Evolutionary conservation across 768 basidiomycete genomes (phyloP).

Genomic region (Coprinopsis marcescibilis): DNA sequence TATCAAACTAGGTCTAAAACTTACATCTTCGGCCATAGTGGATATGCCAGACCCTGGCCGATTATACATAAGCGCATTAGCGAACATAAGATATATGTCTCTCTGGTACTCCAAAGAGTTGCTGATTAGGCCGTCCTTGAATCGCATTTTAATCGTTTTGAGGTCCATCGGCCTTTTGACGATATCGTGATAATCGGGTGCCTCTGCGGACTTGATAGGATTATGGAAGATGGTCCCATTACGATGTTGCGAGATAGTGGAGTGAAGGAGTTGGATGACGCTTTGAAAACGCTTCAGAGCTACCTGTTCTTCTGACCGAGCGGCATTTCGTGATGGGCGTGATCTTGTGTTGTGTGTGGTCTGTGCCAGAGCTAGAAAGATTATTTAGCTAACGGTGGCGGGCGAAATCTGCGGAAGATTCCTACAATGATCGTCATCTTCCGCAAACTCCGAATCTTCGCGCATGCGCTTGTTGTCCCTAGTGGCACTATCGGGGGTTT

Average conservation of each 20-base stretch:
- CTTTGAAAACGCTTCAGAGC: constrained; percentile 73
- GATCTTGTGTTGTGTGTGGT: constrained; percentile 22
- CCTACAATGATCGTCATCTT: constrained; percentile 57
- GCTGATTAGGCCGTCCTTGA: constrained; percentile 77
- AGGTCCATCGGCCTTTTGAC: constrained; percentile 95
- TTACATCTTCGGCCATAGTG: constrained; percentile 86
- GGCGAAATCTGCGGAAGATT: constrained; percentile 2
- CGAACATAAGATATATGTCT: constrained; percentile 91
- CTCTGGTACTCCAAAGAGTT: constrained; percentile 85
- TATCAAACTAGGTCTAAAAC: too few relatives aligned
- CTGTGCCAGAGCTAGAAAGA: constrained; percentile 22
- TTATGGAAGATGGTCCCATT: constrained; percentile 89
- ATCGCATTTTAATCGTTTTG: constrained; percentile 82
- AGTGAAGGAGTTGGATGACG: constrained; percentile 75
- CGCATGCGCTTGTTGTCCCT: constrained; percentile 53
- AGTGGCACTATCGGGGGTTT: constrained; percentile 35
- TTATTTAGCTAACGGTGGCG: constrained; percentile 9
- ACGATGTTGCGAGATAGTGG: constrained; percentile 77
- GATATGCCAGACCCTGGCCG: constrained; percentile 80
- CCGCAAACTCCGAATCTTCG: constrained; percentile 64
- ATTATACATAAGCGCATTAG: constrained; percentile 98
- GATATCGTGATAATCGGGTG: constrained; percentile 87
- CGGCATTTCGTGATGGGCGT: constrained; percentile 25
- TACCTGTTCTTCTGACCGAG: constrained; percentile 34
- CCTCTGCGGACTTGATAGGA: constrained; percentile 83